Conservation (phyloP, 805 yeast species). For the Wickerhamiella galacta region DNA sequence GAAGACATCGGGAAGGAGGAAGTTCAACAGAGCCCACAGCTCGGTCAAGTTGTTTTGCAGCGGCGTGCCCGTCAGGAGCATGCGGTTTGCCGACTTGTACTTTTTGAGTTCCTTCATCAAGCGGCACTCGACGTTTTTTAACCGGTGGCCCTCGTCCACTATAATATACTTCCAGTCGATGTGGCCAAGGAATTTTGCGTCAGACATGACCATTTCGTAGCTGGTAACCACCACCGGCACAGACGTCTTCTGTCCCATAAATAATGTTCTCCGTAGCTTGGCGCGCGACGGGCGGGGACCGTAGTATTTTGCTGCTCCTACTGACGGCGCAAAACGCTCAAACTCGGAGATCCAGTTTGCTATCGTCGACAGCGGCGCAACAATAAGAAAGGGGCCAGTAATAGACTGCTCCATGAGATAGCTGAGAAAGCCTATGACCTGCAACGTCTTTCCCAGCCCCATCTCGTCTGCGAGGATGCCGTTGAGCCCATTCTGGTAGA, state of each 20-base stretch:
- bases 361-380: slow-evolving; percentile 85
- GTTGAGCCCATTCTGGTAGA: slow-evolving; percentile 85
- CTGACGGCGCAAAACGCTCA: slow-evolving; percentile 49
- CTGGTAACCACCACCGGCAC: slow-evolving; percentile 55
- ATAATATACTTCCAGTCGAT: slow-evolving; percentile 66
- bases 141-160: slow-evolving; percentile 91
- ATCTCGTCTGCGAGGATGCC: slow-evolving; percentile 95
- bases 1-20: slow-evolving; percentile 82
- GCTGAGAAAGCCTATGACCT: slow-evolving; percentile 63
- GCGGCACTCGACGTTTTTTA: slow-evolving; percentile 69
- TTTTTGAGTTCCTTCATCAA: slow-evolving; percentile 56
- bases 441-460: slow-evolving; percentile 93
- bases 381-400: slow-evolving; percentile 73
- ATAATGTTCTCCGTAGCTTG: slow-evolving; percentile 22
- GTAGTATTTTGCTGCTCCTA: slow-evolving; percentile 42
- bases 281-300: slow-evolving; percentile 47
- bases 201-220: slow-evolving; percentile 65
- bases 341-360: slow-evolving; percentile 75
- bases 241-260: slow-evolving; percentile 8
- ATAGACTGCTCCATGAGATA: slow-evolving; percentile 66
- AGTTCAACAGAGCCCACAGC: slow-evolving; percentile 81
- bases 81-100: slow-evolving; percentile 42
- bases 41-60: slow-evolving; percentile 81
- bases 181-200: slow-evolving; percentile 36
- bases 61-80: slow-evolving; percentile 90